Base-by-base conservation (phyloP, 148 eudicot species). In the Spergularia marina region DNA sequence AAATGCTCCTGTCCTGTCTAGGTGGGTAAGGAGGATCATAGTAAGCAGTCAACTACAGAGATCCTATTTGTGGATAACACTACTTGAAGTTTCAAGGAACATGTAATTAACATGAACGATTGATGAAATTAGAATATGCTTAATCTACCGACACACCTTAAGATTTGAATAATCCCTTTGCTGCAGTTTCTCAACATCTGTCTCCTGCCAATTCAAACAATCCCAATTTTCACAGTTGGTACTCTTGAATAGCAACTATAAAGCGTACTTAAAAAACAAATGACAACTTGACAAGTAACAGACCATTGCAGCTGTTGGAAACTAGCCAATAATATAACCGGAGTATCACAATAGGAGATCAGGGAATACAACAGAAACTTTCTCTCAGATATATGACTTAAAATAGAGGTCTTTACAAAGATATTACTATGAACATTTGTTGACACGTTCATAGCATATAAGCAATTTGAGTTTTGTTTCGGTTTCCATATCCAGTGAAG, bases 141-240 rank as follows among this genome's bases (percentile, higher is more conserved):
- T 18, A 56, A 63, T 61, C 40, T n/a, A 74, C 64, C 20, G 34
- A 78, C 83, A 66, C 73, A 89, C 98, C 97, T 96, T 96, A 71
- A 96, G 87, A 85, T 87, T 92, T 39, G 80, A 67, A 79, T 96
- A 96, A 85, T 96, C 97, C 78, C 99, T 88, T 88, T 93, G 91
- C 78, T 92, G 98, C 82, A 96, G 74, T 84, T 96, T 92, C 83
- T 96, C 99, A 72, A 96, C 91, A 72, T 92, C 99, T 34, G 97
- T 82, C 91, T 96, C 99, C 99, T 96, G 89, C 74, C 65, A 87
- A 17, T 65, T 53, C 77, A 78, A 54, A 71, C 59, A 73, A 63
- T 36, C 68, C 56, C 74, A 74, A 15, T 53, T 40, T 71, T 76
- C 57, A 76, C 73, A 72, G 75, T 70, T 74, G 41, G 53, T 54